A percentile compares a stretch with the other conserved stretches of the same genome.
phyloP scores from a whole-genome alignment of 192 early-diverging fungal genomes.

The Umbelopsis ramanniana region DNA sequence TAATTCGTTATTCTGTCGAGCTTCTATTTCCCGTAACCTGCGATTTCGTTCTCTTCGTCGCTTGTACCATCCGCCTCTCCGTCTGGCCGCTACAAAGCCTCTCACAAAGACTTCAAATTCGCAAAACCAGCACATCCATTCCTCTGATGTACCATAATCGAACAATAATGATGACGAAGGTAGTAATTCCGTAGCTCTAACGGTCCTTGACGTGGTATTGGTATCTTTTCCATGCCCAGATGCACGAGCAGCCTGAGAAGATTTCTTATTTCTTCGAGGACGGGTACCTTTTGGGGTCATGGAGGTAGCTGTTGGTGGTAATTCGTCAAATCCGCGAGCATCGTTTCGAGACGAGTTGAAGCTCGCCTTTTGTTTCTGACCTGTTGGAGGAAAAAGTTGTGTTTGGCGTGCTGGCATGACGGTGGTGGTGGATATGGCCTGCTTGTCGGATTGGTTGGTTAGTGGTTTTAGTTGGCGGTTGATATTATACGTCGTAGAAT shows the following conservation, averaged over 20 bases:
- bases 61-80: conserved; percentile 15
- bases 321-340: background rate
- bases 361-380: background rate
- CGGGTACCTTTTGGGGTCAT: background rate
- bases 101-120: conserved; percentile 19
- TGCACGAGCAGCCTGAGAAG: background rate
- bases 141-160: conserved; percentile 13
- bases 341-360: background rate
- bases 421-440: background rate
- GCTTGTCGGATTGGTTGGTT: background rate
- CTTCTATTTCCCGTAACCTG: conserved; percentile 18
- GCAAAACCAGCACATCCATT: conserved; percentile 18
- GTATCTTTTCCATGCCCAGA: background rate
- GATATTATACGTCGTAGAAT: background rate
- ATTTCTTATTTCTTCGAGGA: conserved; percentile 1
- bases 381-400: background rate
- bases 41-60: conserved; percentile 3
- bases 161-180: conserved; percentile 1
- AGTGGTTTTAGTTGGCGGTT: background rate
- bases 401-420: background rate
- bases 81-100: conserved; percentile 12
- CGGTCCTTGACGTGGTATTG: background rate
- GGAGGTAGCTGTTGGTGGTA: background rate
- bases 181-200: background rate
- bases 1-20: conserved; percentile 18